Conservation (phyloP, 1,284 basidiomycete genomes). For the Leccinum fuscescens region DNA sequence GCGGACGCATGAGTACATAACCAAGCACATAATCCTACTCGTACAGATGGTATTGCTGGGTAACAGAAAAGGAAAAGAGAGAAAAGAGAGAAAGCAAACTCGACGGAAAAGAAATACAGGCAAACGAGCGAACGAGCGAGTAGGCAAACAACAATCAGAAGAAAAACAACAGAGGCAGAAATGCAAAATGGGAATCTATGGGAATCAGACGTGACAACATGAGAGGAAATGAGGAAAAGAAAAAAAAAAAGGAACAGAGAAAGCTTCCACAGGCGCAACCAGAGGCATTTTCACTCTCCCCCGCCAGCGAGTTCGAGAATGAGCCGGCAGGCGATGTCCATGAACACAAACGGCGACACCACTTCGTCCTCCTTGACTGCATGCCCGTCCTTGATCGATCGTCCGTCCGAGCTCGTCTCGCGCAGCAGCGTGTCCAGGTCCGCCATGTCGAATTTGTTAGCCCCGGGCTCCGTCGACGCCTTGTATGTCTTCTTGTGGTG, state of each 20-base stretch:
- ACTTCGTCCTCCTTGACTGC: slow-evolving; percentile 59
- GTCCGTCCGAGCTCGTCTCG: slow-evolving; percentile 47
- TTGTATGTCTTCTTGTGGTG: slow-evolving; percentile 92
- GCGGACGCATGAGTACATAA: background rate
- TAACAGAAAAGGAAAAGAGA: background rate
- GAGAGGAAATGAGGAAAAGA: background rate
- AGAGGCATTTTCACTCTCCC: slow-evolving; percentile 31
- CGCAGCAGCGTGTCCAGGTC: slow-evolving; percentile 48
- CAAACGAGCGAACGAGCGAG: slow-evolving; percentile 6
- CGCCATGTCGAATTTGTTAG: slow-evolving; percentile 67
- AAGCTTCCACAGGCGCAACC: background rate
- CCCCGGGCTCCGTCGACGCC: slow-evolving; percentile 58
- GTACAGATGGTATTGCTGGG: slow-evolving; percentile 27
- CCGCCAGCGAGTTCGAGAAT: slow-evolving; percentile 81
- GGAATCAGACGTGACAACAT: slow-evolving; percentile 19
- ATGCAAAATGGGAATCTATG: slow-evolving; percentile 19
- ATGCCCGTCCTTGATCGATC: slow-evolving; percentile 31
- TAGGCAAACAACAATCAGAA: slow-evolving; percentile 10
- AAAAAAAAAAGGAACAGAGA: background rate
- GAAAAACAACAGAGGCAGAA: slow-evolving; percentile 3
- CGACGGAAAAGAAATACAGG: slow-evolving; percentile 1
- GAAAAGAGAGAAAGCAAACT: slow-evolving; percentile 1
- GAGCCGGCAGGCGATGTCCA: slow-evolving; percentile 89
- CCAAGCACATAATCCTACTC: slow-evolving; percentile 24
- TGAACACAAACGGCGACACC: slow-evolving; percentile 92